phyloP scores from a whole-genome alignment of 2,329 filamentous ascomycete genomes.

The Phialophora verrucosa region DNA sequence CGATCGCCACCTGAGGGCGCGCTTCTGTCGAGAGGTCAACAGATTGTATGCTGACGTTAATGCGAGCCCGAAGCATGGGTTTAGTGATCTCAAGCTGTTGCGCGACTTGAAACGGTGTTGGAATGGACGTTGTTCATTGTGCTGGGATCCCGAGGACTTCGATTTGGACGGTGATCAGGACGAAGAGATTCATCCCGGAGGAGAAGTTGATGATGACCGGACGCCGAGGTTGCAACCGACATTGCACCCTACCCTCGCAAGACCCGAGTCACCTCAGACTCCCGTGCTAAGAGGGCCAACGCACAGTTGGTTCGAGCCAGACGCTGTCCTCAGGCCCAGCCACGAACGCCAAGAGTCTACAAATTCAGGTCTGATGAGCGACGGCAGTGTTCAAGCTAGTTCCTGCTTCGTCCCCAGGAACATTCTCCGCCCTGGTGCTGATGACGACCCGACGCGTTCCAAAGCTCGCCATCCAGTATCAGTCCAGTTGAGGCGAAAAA shows the following conservation, averaged over 20 bases:
- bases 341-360: conserved; percentile 35
- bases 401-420: conserved; percentile 65
- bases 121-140: conserved; percentile 85
- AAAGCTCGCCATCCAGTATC: conserved; percentile 52
- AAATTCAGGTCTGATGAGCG: conserved; percentile 45
- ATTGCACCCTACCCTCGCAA: conserved; percentile 2
- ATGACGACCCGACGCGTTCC: conserved; percentile 40
- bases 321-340: conserved; percentile 52
- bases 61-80: conserved; percentile 58
- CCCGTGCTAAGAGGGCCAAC: conserved; percentile 25
- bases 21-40: conserved; percentile 84
- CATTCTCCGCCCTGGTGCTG: conserved; percentile 26
- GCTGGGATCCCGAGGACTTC: conserved; percentile 80
- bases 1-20: conserved; percentile 72
- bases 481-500: conserved; percentile 43
- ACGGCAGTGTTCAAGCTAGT: conserved; percentile 61
- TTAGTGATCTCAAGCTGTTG: conserved; percentile 80
- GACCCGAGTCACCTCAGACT: conserved; percentile 19
- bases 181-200: conserved; percentile 75
- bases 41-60: conserved; percentile 60
- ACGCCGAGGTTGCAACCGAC: conserved; percentile 14
- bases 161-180: conserved; percentile 66
- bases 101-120: conserved; percentile 96
- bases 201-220: conserved; percentile 61
- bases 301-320: conserved; percentile 33